Base-by-base conservation (phyloP, 1,284 basidiomycete species). In the Mycena sp. region DNA sequence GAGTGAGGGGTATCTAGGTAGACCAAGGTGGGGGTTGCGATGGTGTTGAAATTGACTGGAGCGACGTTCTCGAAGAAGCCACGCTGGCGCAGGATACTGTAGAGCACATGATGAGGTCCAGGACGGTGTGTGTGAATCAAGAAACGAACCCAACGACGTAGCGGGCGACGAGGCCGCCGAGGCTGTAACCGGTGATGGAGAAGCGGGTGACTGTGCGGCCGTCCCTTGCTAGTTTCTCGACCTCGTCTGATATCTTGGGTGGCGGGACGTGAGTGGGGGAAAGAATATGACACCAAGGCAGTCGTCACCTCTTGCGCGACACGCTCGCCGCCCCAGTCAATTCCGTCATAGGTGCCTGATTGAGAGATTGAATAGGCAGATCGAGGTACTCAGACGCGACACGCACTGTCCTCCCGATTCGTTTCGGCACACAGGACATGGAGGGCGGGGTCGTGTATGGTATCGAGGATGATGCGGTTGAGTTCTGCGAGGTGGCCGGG, bases 11-110 rank as follows among this genome's bases (percentile, higher is more conserved):
- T 88, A 88, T 71, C 79, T 77, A 9, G 85, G 83, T 9, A 86
- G 82, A 44, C 93, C 94, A 21, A 95, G 81, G 68, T 94, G 90
- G 1, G 94, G 0, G 94, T 94, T 2, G 94, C 92, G 57, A 96
- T 80, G 0, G 94, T 94, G 54, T 87, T 87, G 74, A 96, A 94
- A 72, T 93, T 93, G 59, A 92, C 82, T 0, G 92, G 90, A 30
- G 80, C 77, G 44, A 93, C 81, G 2, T 79, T 78, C 2, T 87
- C 80, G 73, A 95, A 95, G 77, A 94, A 91, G 11, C 81, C 78
- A 50, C 85, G 83, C 41, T 90, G 86, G 64, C 88, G 81, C 26
- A 96, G 81, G 43, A 94, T 83, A 2, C 81, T 81, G 52, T 23
- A 16, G 45, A 26, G 52, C 38, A 44, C 44, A 53, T 30, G 19